Evolutionary conservation across 2,329 filamentous ascomycete genomes (phyloP), one percentile per base, ranked within the genome.

Genomic region (Aureobasidium subglaciale): DNA sequence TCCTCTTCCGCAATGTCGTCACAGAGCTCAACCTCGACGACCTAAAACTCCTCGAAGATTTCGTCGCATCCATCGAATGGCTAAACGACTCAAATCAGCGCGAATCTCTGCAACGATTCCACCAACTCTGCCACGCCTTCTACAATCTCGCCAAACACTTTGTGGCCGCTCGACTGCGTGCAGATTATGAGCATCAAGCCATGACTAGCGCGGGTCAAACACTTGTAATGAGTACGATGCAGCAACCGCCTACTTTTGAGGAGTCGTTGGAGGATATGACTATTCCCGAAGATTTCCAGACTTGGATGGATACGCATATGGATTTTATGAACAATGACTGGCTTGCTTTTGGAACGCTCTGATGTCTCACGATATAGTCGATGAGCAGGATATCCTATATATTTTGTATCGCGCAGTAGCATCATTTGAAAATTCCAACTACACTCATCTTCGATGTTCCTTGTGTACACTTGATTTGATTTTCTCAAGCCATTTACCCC

Each of bases 1-100:
- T 82, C 24, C 69, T 83, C 24, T 83, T 84, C 65, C 63, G 63
- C 55, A 56, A 64, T 16, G 58, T 61, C n/a, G 59, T 69, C 45
- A 60, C 61, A 25, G 59, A 61, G 2, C 55, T 63, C 9, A 41
- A 63, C 18, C 40, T 40, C 16, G 45, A 54, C 3, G 63, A 65
- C 41, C 48, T 64, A 11, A 37, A 56, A 11, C 56, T 63, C 10
- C 59, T 65, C 4, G 57, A 56, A n/a, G 58, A 62, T 13, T 64
- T 58, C 22, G 63, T 65, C 22, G 58, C 46, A 1, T 60, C 61
- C 0, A 50, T 65, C 11, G 42, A 60, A 24, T 50, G 37, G 35
- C 50, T 42, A 10, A 40, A 43, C 20, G 49, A 54, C 27, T 37
- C n/a, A 4, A 32, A 20, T 13, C 45, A 55, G 7, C 48, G 48